Base-by-base conservation (phyloP, 2,329 filamentous ascomycete genomes). In the Macroventuria anomochaeta region DNA sequence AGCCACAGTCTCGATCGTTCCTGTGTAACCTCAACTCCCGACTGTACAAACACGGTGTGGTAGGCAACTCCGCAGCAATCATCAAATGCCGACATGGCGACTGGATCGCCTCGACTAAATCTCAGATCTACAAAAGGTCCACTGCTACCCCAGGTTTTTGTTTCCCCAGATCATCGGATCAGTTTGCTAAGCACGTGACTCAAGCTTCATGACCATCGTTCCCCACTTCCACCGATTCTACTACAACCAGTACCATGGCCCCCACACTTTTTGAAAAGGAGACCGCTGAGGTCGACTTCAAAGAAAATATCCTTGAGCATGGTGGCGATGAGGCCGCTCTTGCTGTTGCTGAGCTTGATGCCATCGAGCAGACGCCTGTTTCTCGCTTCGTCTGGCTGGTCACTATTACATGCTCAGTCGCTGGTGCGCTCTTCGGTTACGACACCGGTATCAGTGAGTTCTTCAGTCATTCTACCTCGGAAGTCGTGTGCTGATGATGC, bases 341-440 rank as follows among this genome's bases (percentile, higher is more conserved):
- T 32, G 44, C 44, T 12, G 26, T 54, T 33, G 32, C 46, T 8
- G 44, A 55, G 34, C 40, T 55, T 5, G 44, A 49, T 21, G n/a
- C 44, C 13, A 55, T 55, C 7, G 46, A 49, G 23, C 52, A 55
- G 25, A 55, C 52, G 15, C 38, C 52, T 8, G 42, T 47, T 5
- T 23, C 33, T 10, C 46, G 42, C 31, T 49, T 40, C 20, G 52
- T 46, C 15, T 55, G 44, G 44, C 46, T 55, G 2, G 46, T 55
- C 15, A 44, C 46, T 4, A 36, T 55, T 18, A 50, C 46, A 1
- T 42, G 39, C 33, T 55, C 73, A 2, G 53, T 73, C 6, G 71
- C 64, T n/a, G 70, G 69, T 39, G 60, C 64, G 18, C 61, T 74
- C 2, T 69, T 71, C 39, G 69, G 44, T 55, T 82, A 82, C 61